Evolutionary conservation across 306 rosid genomes (phyloP), one percentile per base, ranked within the genome.

Genomic region (Oemleria cerasiformis): DNA sequence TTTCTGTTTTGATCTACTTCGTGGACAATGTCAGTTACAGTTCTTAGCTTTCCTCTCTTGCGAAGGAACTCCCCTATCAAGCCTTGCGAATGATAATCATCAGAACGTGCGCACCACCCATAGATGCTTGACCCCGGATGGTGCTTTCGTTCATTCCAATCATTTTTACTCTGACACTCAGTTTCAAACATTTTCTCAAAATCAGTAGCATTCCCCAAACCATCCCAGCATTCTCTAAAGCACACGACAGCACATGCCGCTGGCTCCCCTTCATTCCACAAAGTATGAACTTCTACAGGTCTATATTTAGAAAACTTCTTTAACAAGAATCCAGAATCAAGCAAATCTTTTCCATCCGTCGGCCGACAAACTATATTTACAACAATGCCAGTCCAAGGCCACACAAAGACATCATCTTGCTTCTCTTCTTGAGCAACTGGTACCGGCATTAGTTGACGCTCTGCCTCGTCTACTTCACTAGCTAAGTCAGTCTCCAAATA

Each of bases 331-430:
- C 55, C 72, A 73, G 97, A 74, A 53, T 78, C 86, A 25, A 45
- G 73, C 9, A 76, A 59, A 4, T 13, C 65, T 20, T 50, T 64
- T 55, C 55, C 63, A 72, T 86, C 88, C 41, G 74, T 68, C 17
- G 60, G 70, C 41, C 79, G 73, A 19, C 55, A 61, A 64, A 48
- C 47, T 43, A 94, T 80, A 75, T 88, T 89, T 23, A 86, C 83
- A 60, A 94, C 40, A 15, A 94, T 79, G 59, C 97, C 96, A 41
- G 87, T 94, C 98, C 98, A 94, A 4, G 98, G 98, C 98, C 97
- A 94, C 54, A 89, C 96, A 54, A 83, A 94, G 8, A 77, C 80
- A 38, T 91, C 88, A 45, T 82, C 92, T 69, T 71, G 76, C 59
- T 79, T 84, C 5, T 73, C 58, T 51, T 81, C 72, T 68, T 71